phyloP scores from a whole-genome alignment of 1,284 basidiomycete genomes.

The Ustilago xerochloae region DNA sequence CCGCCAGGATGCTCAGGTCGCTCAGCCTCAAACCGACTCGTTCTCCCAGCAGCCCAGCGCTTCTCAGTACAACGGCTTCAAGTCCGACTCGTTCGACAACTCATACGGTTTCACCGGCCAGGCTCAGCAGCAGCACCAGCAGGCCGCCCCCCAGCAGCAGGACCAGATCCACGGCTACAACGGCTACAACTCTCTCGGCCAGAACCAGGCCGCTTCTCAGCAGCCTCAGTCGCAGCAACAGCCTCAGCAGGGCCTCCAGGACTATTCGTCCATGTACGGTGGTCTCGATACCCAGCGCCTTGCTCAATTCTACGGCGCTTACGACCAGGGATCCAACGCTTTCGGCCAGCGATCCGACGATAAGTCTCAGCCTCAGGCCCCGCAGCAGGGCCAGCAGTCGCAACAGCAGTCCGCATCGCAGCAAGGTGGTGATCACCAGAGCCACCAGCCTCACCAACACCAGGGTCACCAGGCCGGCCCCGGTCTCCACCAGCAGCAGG shows the following conservation, averaged over 20 bases:
- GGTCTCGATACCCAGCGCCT: conserved; percentile 62
- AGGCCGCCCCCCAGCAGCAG: conserved; percentile 26
- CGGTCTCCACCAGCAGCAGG: conserved; percentile 56
- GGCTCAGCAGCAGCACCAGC: conserved; percentile 35
- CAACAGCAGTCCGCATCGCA: conserved; percentile 46
- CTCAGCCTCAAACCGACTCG: conserved; percentile 35
- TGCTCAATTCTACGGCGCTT: conserved; percentile 60
- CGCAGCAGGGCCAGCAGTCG: conserved; percentile 47
- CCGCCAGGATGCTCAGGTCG: conserved; percentile 32
- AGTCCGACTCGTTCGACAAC: conserved; percentile 50
- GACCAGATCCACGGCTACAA: conserved; percentile 54
- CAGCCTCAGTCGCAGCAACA: conserved; percentile 39
- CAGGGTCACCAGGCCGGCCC: conserved; percentile 48
- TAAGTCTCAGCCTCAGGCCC: conserved; percentile 40
- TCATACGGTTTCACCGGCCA: conserved; percentile 49
- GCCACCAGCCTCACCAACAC: conserved; percentile 44
- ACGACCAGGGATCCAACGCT: conserved; percentile 56
- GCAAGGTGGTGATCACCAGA: conserved; percentile 33
- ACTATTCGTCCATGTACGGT: conserved; percentile 62
- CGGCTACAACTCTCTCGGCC: conserved; percentile 47
- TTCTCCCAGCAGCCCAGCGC: conserved; percentile 35
- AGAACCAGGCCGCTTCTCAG: conserved; percentile 32
- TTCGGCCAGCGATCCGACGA: conserved; percentile 53
- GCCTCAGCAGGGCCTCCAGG: conserved; percentile 49
- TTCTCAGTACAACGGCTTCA: conserved; percentile 47